Evolutionary conservation across 2,329 filamentous ascomycete species (phyloP), one percentile per base, ranked within the genome.

Genomic region (Aspergillus persii): DNA sequence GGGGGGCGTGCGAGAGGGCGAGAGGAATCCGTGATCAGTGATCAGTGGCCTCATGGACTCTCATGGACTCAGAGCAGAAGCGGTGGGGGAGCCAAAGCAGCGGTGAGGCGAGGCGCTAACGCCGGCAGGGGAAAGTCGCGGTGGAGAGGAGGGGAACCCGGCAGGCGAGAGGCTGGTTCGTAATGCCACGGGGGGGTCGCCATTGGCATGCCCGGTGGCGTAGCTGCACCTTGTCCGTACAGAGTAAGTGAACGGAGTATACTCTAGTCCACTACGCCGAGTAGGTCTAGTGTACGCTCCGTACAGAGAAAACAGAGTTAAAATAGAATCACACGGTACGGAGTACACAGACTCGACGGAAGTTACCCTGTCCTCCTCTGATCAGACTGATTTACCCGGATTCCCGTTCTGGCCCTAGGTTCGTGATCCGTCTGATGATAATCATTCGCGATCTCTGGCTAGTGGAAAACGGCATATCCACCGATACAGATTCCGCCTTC

Each of bases 11-110:
- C 18, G 18, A 23, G 18, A 23, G 18, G 18, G 18, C 18, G 18
- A 23, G 18, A 23, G 18, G 18, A 23, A 23, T 23, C 18, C 18
- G 18, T 23, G 18, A 23, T 23, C 18, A 23, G 18, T 23, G 18
- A 23, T 23, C 18, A 23, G 18, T 23, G 18, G 18, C 18, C 18
- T 23, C 18, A 23, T 23, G 18, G 18, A 23, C 18, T 23, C 18
- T 23, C 18, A 23, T 23, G 18, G 18, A 23, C 18, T 23, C 18
- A 23, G 57, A 61, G 63, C 56, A 64, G 67, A 74, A 69, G 71
- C 74, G 77, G 77, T 77, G 78, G 72, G 72, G 72, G 70, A 73
- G 69, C 44, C 69, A 71, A 76, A 77, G 72, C 73, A 76, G 76
- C 76, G 76, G 76, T 77, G 76, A 77, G 61, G 73, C 65, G 68